Percentiles rank a stretch among this genome's conserved stretches.
Evolutionary conservation across 129 eudicot genomes (phyloP).

Genomic region (sunflower (Helianthus annuus)): HanXRQr2.0-SUNRISE NC_035434.2:54735781-54736280

Average conservation of each 20-base stretch:
- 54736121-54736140: not conserved
- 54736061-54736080: not conserved
- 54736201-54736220: slow-evolving; percentile 94
- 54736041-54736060: not conserved
- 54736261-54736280: slow-evolving; percentile 25
- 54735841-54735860: slow-evolving; percentile 26
- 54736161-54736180: slow-evolving; percentile 96
- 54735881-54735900: not conserved
- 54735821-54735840: slow-evolving; percentile 98
- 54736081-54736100: slow-evolving; percentile 1
- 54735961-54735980: slow-evolving; percentile 90
- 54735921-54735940: slow-evolving; percentile 5
- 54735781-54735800: slow-evolving; percentile 97
- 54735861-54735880: not conserved
- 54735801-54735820: slow-evolving; percentile 97
- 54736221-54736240: slow-evolving; percentile 94
- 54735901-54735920: slow-evolving; percentile 6
- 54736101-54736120: not conserved
- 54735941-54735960: slow-evolving; percentile 36
- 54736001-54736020: slow-evolving; percentile 94
- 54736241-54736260: slow-evolving; percentile 95
- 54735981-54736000: slow-evolving; percentile 90
- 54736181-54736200: slow-evolving; percentile 96
- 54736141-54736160: slow-evolving; percentile 20
- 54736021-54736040: slow-evolving; percentile 50